Base-by-base conservation (phyloP, 148 eudicot genomes). In the Polygonum aviculare region DNA sequence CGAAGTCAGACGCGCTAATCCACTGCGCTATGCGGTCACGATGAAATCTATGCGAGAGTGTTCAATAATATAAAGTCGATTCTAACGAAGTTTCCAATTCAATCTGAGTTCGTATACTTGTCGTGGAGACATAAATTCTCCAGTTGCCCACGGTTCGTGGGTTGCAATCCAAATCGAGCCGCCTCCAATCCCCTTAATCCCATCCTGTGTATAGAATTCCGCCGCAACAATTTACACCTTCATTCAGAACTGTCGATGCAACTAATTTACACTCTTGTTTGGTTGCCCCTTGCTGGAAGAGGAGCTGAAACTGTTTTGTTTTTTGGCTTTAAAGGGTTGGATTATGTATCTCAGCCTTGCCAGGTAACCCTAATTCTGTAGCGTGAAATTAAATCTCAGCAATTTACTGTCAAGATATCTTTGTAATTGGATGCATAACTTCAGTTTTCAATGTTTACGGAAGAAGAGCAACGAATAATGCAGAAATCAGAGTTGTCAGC, bases 1-100 rank as follows among this genome's bases (percentile, higher is more conserved):
- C 73, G 73, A 69, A 69, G 73, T 69, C 73, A 71, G 74, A 71
- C 74, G 74, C 74, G 74, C 74, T 71, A 71, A 71, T 71, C 74
- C 74, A 71, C 74, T 36, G 73, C 47, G 45, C 73, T 69, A 38
- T 69, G 47, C 45, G 45, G 47, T 69, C 47, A 14, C 19, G 11
- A 3, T 52, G 59, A 0, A 18, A 16, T 51, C 1, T 26, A 26
- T 26, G 31, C 31, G 1, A 26, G 31, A 26, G 31, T 26, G 31
- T 1, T 26, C 31, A 26, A 26, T 26, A 26, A 26, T 26, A 26
- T 26, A 26, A 26, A 26, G 31, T 26, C 31, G 31, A 26, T 26
- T 26, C 31, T 26, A 26, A 26, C 31, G 31, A 26, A 26, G 31
- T 26, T 26, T 26, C 31, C 1, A 26, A 26, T 26, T 26, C 31